Percentiles rank a stretch among this genome's conserved stretches.
phyloP scores from a whole-genome alignment of 2,329 filamentous ascomycete genomes.

The Neocucurbitaria cava region DNA sequence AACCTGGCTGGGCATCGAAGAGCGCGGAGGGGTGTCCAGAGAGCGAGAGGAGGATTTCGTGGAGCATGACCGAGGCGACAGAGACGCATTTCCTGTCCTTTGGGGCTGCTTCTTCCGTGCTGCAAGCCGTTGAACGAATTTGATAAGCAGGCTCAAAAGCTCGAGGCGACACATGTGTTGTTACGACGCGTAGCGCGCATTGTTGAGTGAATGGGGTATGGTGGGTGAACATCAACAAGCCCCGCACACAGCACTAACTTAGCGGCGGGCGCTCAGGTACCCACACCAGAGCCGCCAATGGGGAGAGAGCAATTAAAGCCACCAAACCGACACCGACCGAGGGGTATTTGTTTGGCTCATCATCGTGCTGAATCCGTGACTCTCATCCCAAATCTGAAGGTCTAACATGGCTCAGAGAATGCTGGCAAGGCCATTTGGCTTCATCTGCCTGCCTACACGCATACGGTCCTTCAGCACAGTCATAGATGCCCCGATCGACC shows the following conservation, averaged over 20 bases:
- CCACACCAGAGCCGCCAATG: background rate
- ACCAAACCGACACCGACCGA: background rate
- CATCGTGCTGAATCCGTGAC: too few species aligned
- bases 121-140: conserved; percentile 33
- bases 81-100: conserved; percentile 10
- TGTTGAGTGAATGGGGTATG: conserved; percentile 19
- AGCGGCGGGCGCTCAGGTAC: background rate
- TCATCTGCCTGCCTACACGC: background rate
- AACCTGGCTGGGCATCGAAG: conserved; percentile 63
- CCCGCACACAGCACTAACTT: background rate
- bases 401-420: conserved; percentile 14
- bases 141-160: conserved; percentile 43
- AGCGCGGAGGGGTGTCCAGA: conserved; percentile 92
- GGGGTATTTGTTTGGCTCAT: background rate
- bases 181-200: conserved; percentile 25
- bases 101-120: conserved; percentile 17
- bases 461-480: conserved; percentile 41
- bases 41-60: conserved; percentile 96
- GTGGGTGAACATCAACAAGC: conserved; percentile 13
- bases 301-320: background rate
- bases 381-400: background rate
- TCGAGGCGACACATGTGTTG: conserved; percentile 47
- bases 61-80: conserved; percentile 73
- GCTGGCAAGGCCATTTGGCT: conserved; percentile 13
- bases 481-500: conserved; percentile 36